Base-by-base conservation (phyloP, 2,329 filamentous ascomycete species). In the Paecilomyces formosus region DNA sequence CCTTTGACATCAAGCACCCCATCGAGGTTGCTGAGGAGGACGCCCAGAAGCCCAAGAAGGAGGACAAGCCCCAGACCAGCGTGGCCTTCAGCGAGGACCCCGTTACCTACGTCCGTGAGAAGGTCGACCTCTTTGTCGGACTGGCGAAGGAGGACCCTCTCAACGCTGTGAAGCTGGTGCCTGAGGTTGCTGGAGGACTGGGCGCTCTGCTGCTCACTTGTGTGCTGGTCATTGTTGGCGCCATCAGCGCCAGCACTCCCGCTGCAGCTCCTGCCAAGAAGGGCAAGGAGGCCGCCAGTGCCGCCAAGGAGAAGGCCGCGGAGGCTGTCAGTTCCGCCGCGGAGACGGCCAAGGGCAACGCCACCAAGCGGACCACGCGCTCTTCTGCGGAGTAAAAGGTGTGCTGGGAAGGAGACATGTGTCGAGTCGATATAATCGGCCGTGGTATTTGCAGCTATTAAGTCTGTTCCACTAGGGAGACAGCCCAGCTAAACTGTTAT, bases 11-110 rank as follows among this genome's bases (percentile, higher is more conserved):
- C 79, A 99, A 99, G 89, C 83, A 87, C 75, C 81, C 86, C 58
- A 80, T 90, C 55, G 94, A 99, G 82, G 84, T 88, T 81, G 85
- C 88, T 54, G 82, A 90, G 66, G 89, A 94, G 74, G 85, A 89
- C 67, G 88, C 87, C 60, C 83, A 83, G 68, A 90, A 88, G 84
- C 92, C 93, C 70, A 92, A 93, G 85, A 85, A 85, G 72, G 80
- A 85, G 70, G 85, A 87, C 77, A 88, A 86, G 55, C 87, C 89
- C 63, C 82, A 79, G 60, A 62, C 67, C 55, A 89, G 93, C 76
- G 86, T 96, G 64, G 88, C 85, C 76, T 97, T 99, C 88, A 79
- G 85, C 70, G 93, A 97, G 64, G 90, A 96, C 82, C 94, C 94
- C 54, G 85, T 96, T 67, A 80, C 80, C 66, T 99, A 89, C 78